These are phyloP conservation scores for Rossbeevera mucosa DNA, from an alignment of 768 basidiomycete species.

Conservation along the genomic window DNA sequence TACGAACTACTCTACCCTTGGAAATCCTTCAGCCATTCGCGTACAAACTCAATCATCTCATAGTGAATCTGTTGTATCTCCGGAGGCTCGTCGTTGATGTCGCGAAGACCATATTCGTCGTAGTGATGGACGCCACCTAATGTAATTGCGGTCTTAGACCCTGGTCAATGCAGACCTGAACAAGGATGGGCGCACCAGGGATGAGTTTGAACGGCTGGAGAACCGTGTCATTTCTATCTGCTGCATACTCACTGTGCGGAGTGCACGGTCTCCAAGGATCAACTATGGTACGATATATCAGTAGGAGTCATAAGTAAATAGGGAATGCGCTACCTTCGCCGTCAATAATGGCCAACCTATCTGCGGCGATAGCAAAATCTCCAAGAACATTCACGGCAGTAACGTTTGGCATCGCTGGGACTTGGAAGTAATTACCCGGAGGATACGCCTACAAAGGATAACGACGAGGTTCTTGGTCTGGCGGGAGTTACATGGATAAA, in stretches of 20 bases:
- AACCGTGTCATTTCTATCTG: slow-evolving; percentile 63
- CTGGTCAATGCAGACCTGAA: background rate
- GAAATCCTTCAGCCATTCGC: slow-evolving; percentile 61
- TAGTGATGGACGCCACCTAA: slow-evolving; percentile 66
- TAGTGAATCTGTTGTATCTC: slow-evolving; percentile 77
- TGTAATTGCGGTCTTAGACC: background rate
- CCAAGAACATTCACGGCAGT: slow-evolving; percentile 79
- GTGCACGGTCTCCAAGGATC: slow-evolving; percentile 91
- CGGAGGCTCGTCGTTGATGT: slow-evolving; percentile 61
- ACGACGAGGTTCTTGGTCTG: background rate
- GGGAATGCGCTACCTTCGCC: slow-evolving; percentile 55
- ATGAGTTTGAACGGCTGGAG: slow-evolving; percentile 83
- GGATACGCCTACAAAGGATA: slow-evolving; percentile 55
- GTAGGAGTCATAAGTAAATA: background rate
- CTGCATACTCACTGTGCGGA: slow-evolving; percentile 73
- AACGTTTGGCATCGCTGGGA: slow-evolving; percentile 74
- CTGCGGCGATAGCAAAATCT: slow-evolving; percentile 76
- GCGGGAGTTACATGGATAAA: background rate
- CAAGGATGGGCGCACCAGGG: slow-evolving; percentile 50
- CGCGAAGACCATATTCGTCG: slow-evolving; percentile 67
- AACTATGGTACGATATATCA: slow-evolving; percentile 37
- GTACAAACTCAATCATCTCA: slow-evolving; percentile 77
- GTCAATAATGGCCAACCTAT: slow-evolving; percentile 84
- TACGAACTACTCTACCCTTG: slow-evolving; percentile 11
- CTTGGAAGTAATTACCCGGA: slow-evolving; percentile 67